phyloP scores from a whole-genome alignment of 2,329 filamentous ascomycete genomes.

The Cytospora leucostoma region DNA sequence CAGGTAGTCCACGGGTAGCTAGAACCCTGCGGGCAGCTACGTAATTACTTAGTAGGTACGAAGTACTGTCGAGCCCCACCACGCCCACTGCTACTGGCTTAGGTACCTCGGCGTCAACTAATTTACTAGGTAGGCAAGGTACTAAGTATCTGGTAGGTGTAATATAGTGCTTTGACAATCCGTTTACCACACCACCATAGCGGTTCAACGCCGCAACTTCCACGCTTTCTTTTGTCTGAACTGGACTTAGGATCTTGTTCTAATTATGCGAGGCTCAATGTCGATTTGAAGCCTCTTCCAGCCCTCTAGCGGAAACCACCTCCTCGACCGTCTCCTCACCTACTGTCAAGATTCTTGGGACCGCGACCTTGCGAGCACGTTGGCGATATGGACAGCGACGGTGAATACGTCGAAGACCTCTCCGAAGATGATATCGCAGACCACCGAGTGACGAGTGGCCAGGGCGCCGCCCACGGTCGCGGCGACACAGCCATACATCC shows the following conservation, averaged over 20 bases:
- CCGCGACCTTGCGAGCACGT: background rate
- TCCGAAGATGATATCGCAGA: slow-evolving; percentile 66
- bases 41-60: too few species aligned
- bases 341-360: background rate
- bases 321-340: slow-evolving; percentile 3
- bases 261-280: slow-evolving; percentile 14
- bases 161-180: background rate
- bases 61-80: slow-evolving; percentile 9
- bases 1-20: too few species aligned
- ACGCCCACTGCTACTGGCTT: background rate
- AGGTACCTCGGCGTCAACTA: background rate
- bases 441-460: slow-evolving; percentile 47
- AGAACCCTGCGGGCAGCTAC: too few species aligned
- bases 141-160: too few species aligned
- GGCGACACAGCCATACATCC: slow-evolving; percentile 31
- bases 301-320: slow-evolving; percentile 6
- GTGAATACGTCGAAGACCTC: slow-evolving; percentile 66
- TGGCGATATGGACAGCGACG: slow-evolving; percentile 58
- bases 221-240: slow-evolving; percentile 7
- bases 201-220: background rate
- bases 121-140: too few species aligned
- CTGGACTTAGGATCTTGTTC: background rate
- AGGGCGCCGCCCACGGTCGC: slow-evolving; percentile 28
- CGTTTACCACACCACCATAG: background rate
- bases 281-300: slow-evolving; percentile 11